A percentile compares a stretch with the other conserved stretches of the same genome.
These are phyloP conservation scores for Penicillium alfredii DNA, from an alignment of 495 filamentous ascomycete species.

Conservation along the genomic window DNA sequence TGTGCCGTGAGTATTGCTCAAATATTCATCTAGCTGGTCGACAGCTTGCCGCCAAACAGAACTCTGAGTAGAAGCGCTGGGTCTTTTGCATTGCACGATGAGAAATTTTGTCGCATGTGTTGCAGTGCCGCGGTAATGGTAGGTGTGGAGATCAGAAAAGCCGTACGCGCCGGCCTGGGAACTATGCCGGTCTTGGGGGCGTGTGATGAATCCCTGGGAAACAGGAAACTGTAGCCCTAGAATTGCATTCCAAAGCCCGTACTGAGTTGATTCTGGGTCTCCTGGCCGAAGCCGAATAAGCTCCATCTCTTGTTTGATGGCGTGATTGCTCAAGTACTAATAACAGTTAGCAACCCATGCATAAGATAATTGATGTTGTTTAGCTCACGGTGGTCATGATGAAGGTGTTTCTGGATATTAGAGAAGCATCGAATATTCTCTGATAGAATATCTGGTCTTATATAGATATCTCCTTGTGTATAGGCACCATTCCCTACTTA, in stretches of 20 bases:
- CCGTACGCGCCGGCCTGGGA: conserved; percentile 1
- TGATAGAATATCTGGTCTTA: no score
- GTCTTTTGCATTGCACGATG: conserved; percentile 6
- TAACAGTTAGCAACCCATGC: not conserved
- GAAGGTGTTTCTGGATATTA: no score
- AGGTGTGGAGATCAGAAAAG: conserved; percentile 7
- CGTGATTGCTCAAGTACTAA: not conserved
- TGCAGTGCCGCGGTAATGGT: conserved; percentile 1
- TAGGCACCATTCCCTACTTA: no score
- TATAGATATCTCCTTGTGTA: no score
- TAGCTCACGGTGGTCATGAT: no score
- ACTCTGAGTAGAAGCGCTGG: not conserved
- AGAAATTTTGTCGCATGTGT: conserved; percentile 1
- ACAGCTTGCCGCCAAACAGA: conserved; percentile 1
- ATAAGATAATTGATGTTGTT: no score
- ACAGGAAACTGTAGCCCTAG: conserved; percentile 5
- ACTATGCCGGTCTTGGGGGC: conserved; percentile 11
- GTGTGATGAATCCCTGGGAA: conserved; percentile 6
- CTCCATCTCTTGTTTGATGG: not conserved
- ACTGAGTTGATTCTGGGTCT: not conserved
- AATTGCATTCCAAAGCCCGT: conserved; percentile 10
- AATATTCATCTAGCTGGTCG: not conserved
- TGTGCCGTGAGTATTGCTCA: not conserved
- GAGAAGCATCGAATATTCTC: no score
- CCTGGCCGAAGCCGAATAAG: not conserved